A percentile compares a stretch with the other conserved stretches of the same genome.
Conservation (phyloP, 768 basidiomycete species). For the Boletus sp. region DNA sequence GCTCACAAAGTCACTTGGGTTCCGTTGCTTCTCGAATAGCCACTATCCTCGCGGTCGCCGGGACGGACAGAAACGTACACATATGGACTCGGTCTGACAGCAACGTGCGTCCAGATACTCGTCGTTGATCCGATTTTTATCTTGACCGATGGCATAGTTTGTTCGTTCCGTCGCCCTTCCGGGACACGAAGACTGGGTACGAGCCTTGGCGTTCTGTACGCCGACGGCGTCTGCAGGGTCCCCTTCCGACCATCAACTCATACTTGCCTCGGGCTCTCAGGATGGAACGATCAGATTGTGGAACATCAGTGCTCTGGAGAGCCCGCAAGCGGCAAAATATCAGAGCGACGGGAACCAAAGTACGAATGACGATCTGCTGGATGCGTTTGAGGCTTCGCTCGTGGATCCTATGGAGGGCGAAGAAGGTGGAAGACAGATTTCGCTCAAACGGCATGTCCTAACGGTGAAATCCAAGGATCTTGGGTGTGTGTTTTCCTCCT, state of each 20-base stretch:
- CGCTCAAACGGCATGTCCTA: conserved; percentile 81
- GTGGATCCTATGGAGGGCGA: conserved; percentile 67
- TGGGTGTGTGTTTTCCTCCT: conserved; percentile 14
- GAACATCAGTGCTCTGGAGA: conserved; percentile 63
- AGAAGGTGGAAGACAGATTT: conserved; percentile 83
- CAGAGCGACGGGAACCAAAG: conserved; percentile 20
- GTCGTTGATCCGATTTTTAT: conserved; percentile 2
- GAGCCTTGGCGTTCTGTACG: conserved; percentile 66
- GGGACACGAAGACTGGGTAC: conserved; percentile 97
- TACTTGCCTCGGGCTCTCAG: conserved; percentile 93
- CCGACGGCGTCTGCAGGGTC: conserved; percentile 24
- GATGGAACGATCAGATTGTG: conserved; percentile 93
- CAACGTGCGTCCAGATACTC: conserved; percentile 38
- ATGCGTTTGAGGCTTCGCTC: conserved; percentile 84
- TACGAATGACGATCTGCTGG: conserved; percentile 67
- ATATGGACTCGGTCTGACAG: conserved; percentile 71
- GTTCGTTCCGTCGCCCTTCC: conserved; percentile 55
- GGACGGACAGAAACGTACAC: conserved; percentile 78
- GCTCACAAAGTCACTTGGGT: not conserved
- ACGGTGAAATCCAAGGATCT: conserved; percentile 50
- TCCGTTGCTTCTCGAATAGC: conserved; percentile 34
- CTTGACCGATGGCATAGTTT: conserved; percentile 41
- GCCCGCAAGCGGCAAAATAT: conserved; percentile 2
- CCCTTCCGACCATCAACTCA: conserved; percentile 41
- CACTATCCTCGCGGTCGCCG: conserved; percentile 73